phyloP scores from a whole-genome alignment of 768 basidiomycete species.

The Trametes cingulata region DNA sequence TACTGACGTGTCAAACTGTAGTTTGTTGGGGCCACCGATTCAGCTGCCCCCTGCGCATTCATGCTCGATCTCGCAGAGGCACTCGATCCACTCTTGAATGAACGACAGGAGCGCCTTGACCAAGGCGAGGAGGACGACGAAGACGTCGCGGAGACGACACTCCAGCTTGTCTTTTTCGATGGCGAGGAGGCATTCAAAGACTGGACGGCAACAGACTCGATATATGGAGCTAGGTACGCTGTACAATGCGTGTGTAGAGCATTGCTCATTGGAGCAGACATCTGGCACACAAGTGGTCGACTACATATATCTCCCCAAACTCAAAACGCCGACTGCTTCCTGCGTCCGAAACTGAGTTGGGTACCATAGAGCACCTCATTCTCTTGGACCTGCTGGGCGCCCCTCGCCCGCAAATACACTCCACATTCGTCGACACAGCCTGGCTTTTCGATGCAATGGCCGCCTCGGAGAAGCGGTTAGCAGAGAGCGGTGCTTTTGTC shows the following conservation, averaged over 20 bases:
- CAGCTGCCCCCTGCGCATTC: constrained; percentile 92
- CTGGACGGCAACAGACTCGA: constrained; percentile 89
- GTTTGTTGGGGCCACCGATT: constrained; percentile 98
- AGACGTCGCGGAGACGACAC: constrained; percentile 76
- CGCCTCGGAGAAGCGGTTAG: constrained; percentile 71
- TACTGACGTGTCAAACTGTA: constrained; percentile 35
- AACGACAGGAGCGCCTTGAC: constrained; percentile 54
- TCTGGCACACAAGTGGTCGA: constrained; percentile 83
- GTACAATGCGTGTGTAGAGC: not conserved
- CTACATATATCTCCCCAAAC: constrained; percentile 62
- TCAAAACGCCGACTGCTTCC: constrained; percentile 56
- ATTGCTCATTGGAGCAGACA: constrained; percentile 55
- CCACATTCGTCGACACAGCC: constrained; percentile 84
- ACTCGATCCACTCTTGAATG: constrained; percentile 69
- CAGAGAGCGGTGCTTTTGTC: constrained; percentile 60
- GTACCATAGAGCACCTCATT: constrained; percentile 86
- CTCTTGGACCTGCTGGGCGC: constrained; percentile 92
- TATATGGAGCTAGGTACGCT: constrained; percentile 91
- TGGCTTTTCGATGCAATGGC: constrained; percentile 88
- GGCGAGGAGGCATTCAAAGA: constrained; percentile 94
- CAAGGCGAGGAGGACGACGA: constrained; percentile 69
- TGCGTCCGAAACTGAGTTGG: constrained; percentile 58
- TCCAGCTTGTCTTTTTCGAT: constrained; percentile 95
- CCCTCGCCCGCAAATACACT: constrained; percentile 68
- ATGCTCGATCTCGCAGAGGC: constrained; percentile 90